Base-by-base conservation (phyloP, 305 asterid species). In the Withania somnifera region DNA sequence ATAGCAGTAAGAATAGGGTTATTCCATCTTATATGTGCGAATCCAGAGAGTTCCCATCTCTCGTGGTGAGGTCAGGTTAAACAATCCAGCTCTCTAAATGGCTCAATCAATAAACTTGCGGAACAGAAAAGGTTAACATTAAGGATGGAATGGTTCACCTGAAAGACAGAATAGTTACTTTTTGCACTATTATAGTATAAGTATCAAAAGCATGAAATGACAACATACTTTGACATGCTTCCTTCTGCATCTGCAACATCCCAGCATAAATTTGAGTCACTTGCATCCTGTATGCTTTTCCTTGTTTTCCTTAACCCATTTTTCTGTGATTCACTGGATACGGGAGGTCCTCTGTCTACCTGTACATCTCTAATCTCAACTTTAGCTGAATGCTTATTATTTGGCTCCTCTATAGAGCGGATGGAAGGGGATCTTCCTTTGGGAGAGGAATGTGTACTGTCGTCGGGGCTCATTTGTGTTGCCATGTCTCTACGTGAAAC, bases 381-480 rank as follows among this genome's bases (percentile, higher is more conserved):
- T 84, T 84, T 91, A 19, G 84, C 61, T 22, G 88, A 83, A 84
- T n/a, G 61, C 67, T 85, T 75, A 77, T 83, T 54, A 47, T 73
- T 73, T 13, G 64, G 78, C 64, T 82, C 86, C 68, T 54, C 81
- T 52, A 87, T 78, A 24, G 77, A 57, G 15, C 88, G 89, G 26
- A 73, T 73, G 47, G 79, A 73, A 73, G 60, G 79, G 56, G 88
- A 63, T 71, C 91, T 89, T 42, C 84, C 93, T 77, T 81, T 84
- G 53, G 93, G 85, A 83, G 96, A 91, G 11, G 94, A 92, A 77
- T 68, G 88, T 22, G 87, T 81, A 90, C 98, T 93, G 34, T 88
- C 88, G 57, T 88, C 91, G 0, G 97, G 97, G 89, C 97, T 95
- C 99, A 95, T 95, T 86, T 95, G 99, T 42, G 97, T 95, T 45